Percentiles rank a stretch among this genome's conserved stretches.
Evolutionary conservation across 257 asterid genomes (phyloP).

Genomic region (Ilex aquifolium): DNA sequence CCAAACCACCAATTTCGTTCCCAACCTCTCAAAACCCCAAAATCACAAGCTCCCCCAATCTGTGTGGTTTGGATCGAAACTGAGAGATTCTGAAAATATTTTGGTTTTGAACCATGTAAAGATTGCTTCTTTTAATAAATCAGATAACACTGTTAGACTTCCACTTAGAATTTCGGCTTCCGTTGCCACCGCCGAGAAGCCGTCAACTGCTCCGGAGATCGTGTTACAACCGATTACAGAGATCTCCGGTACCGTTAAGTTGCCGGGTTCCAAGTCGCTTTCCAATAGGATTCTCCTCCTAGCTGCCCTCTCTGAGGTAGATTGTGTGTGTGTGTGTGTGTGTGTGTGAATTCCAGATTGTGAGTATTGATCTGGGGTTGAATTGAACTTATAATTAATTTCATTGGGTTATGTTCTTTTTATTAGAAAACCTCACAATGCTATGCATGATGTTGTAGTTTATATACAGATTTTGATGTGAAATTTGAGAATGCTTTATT

Average conservation of each 20-base stretch:
- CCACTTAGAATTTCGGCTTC: slow-evolving; percentile 54
- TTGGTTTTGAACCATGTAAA: slow-evolving; percentile 28
- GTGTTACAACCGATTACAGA: slow-evolving; percentile 84
- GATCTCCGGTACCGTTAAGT: slow-evolving; percentile 83
- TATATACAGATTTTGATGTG: too few relatives aligned
- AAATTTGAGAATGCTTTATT: too few relatives aligned
- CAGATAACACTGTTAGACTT: slow-evolving; percentile 26
- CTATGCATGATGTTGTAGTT: too few relatives aligned
- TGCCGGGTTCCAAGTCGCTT: slow-evolving; percentile 96
- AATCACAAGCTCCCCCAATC: slow-evolving; percentile 34
- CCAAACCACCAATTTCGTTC: slow-evolving; percentile 39
- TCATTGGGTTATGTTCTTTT: too few relatives aligned
- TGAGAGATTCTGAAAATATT: slow-evolving; percentile 33
- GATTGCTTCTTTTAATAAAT: slow-evolving; percentile 14
- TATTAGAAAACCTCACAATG: too few relatives aligned
- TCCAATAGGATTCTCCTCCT: slow-evolving; percentile 95
- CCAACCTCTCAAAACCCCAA: slow-evolving; percentile 19
- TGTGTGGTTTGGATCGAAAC: slow-evolving; percentile 43
- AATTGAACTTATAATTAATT: too few relatives aligned
- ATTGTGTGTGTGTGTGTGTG: not conserved
- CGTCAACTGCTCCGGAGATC: slow-evolving; percentile 74
- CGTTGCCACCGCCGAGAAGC: slow-evolving; percentile 67
- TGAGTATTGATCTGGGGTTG: not conserved
- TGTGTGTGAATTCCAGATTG: not conserved
- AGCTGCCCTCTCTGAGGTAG: slow-evolving; percentile 95